Evolutionary conservation across 176 grass and related monocot species (phyloP), one percentile per base, ranked within the genome.

Genomic region (Panicum miliaceum): DNA sequence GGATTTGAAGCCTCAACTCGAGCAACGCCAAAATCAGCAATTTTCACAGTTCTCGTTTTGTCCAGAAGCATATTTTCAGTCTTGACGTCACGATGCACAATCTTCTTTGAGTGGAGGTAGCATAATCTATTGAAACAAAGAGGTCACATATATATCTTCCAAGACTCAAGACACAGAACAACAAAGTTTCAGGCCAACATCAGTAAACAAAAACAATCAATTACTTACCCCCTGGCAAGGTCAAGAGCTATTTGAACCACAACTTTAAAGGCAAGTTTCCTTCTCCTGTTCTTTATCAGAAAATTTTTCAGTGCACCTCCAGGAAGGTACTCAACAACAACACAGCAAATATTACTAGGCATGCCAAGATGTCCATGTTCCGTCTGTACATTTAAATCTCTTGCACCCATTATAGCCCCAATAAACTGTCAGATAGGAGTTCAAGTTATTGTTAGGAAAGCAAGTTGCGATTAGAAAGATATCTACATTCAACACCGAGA

Each of bases 1-100:
- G 97, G 97, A 90, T 99, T 99, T 91, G 89, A 92, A 86, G 97
- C 97, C 82, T 99, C 97, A 76, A 99, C 86, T 80, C 97, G 89
- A 86, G 97, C 97, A 88, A 99, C 97, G 68, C 97, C 97, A 82
- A 99, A 99, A 89, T 99, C 97, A 62, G 97, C 93, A 58, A 99
- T 99, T 89, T 99, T 99, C 52, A 96, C 81, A 25, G 85, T 99
- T 88, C 93, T 96, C 5, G 93, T 89, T 87, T 93, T 94, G 84
- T 99, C 93, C 41, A 99, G 88, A 86, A 99, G 97, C 93, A 99
- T 96, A 76, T 99, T 99, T 85, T 99, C 97, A 78, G 97, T 99
- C 84, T 99, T 99, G 22, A 99, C 96, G 18, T 99, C 96, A 56
- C 97, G 90, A 78, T 99, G 97, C 69, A 96, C 97, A 62, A 96